Evolutionary conservation across 768 basidiomycete species (phyloP).

Genomic region (Boletus vermiculosoides): DNA sequence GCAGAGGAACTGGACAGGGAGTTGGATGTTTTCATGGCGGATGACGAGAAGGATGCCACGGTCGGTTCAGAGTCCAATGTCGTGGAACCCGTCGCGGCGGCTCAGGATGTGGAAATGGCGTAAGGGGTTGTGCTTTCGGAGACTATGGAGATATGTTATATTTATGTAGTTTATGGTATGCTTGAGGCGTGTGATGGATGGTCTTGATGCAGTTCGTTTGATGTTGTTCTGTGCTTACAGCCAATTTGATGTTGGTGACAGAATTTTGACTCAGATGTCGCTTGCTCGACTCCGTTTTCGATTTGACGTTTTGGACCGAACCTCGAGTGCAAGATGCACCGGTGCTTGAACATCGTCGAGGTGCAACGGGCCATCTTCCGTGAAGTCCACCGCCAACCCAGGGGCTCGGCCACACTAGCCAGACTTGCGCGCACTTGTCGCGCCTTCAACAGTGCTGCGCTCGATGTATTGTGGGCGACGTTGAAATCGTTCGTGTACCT

Average conservation of each 20-base stretch:
- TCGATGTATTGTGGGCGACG: slow-evolving; percentile 26
- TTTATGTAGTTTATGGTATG: slow-evolving; percentile 22
- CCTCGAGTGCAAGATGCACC: slow-evolving; percentile 16
- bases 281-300: background rate
- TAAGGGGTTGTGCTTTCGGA: slow-evolving; percentile 14
- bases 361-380: slow-evolving; percentile 26
- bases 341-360: slow-evolving; percentile 27
- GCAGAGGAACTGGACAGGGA: slow-evolving; percentile 86
- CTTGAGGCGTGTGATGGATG: background rate
- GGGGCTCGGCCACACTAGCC: slow-evolving; percentile 14
- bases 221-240: background rate
- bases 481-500: slow-evolving; percentile 24
- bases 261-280: background rate
- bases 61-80: slow-evolving; percentile 19
- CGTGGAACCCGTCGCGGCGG: slow-evolving; percentile 6
- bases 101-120: slow-evolving; percentile 57
- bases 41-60: slow-evolving; percentile 36
- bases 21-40: slow-evolving; percentile 83
- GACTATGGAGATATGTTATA: slow-evolving; percentile 3
- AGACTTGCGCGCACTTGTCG: slow-evolving; percentile 28
- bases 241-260: background rate
- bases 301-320: background rate
- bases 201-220: background rate
- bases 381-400: slow-evolving; percentile 5
- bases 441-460: slow-evolving; percentile 20